A percentile compares a stretch with the other conserved stretches of the same genome.
These are phyloP conservation scores for Blastobotrys americana DNA, from an alignment of 805 yeast species.

Conservation along the genomic window DNA sequence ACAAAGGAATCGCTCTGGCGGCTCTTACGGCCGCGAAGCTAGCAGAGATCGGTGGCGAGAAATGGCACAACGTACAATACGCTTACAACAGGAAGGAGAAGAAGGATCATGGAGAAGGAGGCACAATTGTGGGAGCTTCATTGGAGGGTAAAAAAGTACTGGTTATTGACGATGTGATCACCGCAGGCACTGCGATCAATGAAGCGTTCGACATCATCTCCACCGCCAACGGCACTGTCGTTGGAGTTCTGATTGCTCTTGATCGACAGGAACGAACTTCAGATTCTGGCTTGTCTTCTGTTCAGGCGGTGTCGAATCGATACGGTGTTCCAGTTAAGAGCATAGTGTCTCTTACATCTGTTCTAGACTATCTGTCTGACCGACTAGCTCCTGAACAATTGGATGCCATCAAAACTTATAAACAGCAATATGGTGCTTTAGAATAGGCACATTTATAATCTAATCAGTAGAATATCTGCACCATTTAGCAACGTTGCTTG, in stretches of 20 bases:
- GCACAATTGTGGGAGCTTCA: slow-evolving; percentile 79
- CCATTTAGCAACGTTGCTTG: too few relatives aligned
- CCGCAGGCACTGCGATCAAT: slow-evolving; percentile 96
- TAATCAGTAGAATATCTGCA: too few relatives aligned
- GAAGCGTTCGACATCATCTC: slow-evolving; percentile 82
- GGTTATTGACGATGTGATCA: slow-evolving; percentile 94
- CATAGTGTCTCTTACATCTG: slow-evolving; percentile 70
- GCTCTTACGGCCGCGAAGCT: slow-evolving; percentile 89
- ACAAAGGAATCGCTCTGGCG: slow-evolving; percentile 93
- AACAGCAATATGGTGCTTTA: slow-evolving; percentile 28
- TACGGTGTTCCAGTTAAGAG: slow-evolving; percentile 77
- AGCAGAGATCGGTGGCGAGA: slow-evolving; percentile 78
- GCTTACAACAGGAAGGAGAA: slow-evolving; percentile 95
- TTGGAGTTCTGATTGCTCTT: slow-evolving; percentile 82
- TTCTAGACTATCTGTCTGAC: slow-evolving; percentile 50
- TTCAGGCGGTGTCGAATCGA: slow-evolving; percentile 65
- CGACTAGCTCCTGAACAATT: slow-evolving; percentile 22
- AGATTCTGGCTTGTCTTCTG: slow-evolving; percentile 64
- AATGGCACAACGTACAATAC: slow-evolving; percentile 67
- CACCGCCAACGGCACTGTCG: slow-evolving; percentile 61
- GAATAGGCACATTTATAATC: too few relatives aligned
- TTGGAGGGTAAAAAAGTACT: slow-evolving; percentile 66
- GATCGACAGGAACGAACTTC: slow-evolving; percentile 89
- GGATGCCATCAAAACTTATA: slow-evolving; percentile 25
- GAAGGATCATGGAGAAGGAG: slow-evolving; percentile 98